Evolutionary conservation across 495 filamentous ascomycete species (phyloP).

Genomic region (Lasiosphaeria hispida): DNA sequence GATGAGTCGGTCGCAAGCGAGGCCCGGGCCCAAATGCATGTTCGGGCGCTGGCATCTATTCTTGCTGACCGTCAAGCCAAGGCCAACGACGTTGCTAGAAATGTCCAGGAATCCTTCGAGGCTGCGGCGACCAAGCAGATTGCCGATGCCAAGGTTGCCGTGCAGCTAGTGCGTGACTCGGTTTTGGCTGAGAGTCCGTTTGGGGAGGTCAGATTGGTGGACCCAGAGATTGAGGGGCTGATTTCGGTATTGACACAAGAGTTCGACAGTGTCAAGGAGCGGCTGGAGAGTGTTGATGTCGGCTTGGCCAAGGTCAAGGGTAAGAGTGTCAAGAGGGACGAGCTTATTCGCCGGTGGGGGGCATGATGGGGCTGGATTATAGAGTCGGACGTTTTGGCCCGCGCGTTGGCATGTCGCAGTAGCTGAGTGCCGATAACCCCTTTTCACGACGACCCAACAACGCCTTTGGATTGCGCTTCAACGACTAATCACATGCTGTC

Average conservation of each 20-base stretch:
- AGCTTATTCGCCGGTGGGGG: conserved; percentile 41
- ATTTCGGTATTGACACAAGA: conserved; percentile 38
- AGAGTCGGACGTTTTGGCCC: background rate
- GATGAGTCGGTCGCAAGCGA: conserved; percentile 15
- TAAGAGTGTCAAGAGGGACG: conserved; percentile 38
- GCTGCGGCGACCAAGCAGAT: conserved; percentile 33
- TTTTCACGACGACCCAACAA: no score
- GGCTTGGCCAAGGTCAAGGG: conserved; percentile 25
- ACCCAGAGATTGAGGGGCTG: conserved; percentile 39
- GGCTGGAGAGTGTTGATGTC: conserved; percentile 28
- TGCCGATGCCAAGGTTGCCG: conserved; percentile 36
- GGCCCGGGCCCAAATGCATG: conserved; percentile 10
- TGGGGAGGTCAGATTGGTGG: conserved; percentile 37
- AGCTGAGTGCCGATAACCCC: no score
- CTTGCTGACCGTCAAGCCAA: conserved; percentile 35
- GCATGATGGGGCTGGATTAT: conserved; percentile 7
- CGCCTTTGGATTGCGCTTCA: no score
- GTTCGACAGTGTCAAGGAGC: conserved; percentile 28
- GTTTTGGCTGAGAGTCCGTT: conserved; percentile 43
- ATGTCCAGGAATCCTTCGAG: conserved; percentile 42
- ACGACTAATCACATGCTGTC: no score
- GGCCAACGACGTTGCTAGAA: conserved; percentile 33
- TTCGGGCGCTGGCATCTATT: conserved; percentile 15
- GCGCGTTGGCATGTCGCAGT: background rate
- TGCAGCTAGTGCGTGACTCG: conserved; percentile 42